A percentile compares a stretch with the other conserved stretches of the same genome.
Conservation (phyloP, 768 basidiomycete species). For the Suillus weaverae region DNA sequence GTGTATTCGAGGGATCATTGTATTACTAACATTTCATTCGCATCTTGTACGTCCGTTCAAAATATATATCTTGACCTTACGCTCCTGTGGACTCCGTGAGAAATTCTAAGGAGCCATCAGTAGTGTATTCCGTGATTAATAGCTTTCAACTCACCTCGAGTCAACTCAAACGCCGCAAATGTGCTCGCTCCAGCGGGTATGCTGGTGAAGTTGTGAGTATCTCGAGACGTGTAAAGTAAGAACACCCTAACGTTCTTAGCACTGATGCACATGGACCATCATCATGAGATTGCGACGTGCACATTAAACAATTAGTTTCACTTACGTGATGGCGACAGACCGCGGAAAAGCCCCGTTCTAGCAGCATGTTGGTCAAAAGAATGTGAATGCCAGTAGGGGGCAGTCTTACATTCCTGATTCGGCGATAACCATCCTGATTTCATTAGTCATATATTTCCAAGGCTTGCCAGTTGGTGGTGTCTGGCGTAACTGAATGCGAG, state of each 20-base stretch:
- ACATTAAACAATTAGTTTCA: conserved; percentile 14
- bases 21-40: conserved; percentile 1
- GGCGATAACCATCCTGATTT: conserved; percentile 62
- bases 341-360: conserved; percentile 68
- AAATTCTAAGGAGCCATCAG: not conserved
- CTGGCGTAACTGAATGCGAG: conserved; percentile 77
- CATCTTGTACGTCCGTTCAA: not conserved
- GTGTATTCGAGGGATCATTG: not conserved
- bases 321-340: conserved; percentile 75
- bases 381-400: not conserved
- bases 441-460: conserved; percentile 71
- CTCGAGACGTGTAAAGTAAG: not conserved
- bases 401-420: conserved; percentile 72
- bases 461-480: conserved; percentile 75
- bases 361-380: not conserved
- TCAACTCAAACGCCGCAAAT: conserved; percentile 86
- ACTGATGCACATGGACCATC: conserved; percentile 39
- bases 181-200: conserved; percentile 92
- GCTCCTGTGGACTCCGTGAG: not conserved
- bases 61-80: not conserved
- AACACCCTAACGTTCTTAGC: conserved; percentile 52
- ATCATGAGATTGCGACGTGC: not conserved
- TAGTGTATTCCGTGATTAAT: not conserved
- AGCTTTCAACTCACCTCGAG: conserved; percentile 53
- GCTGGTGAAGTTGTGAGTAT: conserved; percentile 38